A percentile compares a stretch with the other conserved stretches of the same genome.
These are phyloP conservation scores for Nepenthes mirabilis DNA, from an alignment of 148 eudicot genomes.

Conservation along the genomic window DNA sequence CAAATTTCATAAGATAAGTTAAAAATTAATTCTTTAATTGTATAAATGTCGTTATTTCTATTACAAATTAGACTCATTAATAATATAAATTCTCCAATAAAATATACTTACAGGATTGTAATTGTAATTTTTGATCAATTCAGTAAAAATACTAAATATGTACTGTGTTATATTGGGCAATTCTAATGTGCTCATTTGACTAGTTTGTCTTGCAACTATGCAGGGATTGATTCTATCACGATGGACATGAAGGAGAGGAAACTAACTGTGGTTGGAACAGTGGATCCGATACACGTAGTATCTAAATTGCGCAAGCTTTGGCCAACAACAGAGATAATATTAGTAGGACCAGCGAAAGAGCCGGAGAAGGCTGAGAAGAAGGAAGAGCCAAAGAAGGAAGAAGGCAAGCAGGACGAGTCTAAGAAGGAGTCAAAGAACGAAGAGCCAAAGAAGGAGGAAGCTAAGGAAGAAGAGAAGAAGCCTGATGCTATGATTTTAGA, in stretches of 20 bases:
- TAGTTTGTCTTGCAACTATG: background rate
- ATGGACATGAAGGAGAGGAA: constrained; percentile 46
- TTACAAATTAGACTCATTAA: no score
- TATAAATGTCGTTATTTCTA: no score
- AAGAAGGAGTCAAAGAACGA: constrained; percentile 22
- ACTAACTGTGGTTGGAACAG: constrained; percentile 37
- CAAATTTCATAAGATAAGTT: no score
- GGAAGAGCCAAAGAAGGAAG: constrained; percentile 9
- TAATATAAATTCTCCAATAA: no score
- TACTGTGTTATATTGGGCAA: no score
- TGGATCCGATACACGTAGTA: constrained; percentile 40
- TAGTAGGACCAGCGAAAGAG: constrained; percentile 54
- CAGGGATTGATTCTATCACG: constrained; percentile 39
- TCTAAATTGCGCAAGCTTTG: constrained; percentile 43
- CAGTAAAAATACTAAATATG: no score
- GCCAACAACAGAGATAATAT: constrained; percentile 25
- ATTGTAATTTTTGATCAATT: no score
- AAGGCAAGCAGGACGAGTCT: constrained; percentile 18
- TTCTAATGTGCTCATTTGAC: no score
- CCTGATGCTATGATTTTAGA: constrained; percentile 19
- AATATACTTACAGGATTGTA: no score
- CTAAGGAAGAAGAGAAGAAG: constrained; percentile 29
- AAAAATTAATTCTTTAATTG: no score
- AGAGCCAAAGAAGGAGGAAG: constrained; percentile 24
- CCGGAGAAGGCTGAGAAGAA: background rate